Conservation (phyloP, 768 basidiomycete genomes). For the Russula abietina region DNA sequence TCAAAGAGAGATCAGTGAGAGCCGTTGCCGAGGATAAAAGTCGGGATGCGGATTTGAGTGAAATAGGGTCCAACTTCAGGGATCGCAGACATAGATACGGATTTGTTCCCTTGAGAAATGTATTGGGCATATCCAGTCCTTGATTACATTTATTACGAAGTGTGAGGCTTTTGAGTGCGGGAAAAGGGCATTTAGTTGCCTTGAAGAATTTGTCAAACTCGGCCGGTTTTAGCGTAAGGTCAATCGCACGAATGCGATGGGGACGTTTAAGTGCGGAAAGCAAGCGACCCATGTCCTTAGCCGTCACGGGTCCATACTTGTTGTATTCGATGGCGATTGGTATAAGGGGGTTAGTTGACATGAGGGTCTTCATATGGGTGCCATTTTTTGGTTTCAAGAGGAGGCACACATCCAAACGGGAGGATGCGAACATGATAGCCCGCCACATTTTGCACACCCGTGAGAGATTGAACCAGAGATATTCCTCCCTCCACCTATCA, state of each 20-base stretch:
- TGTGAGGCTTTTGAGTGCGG: constrained; percentile 3
- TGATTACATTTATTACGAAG: not conserved
- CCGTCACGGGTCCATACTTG: not conserved
- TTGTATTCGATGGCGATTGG: not conserved
- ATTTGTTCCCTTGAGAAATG: not conserved
- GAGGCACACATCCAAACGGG: not conserved
- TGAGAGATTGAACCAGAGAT: not conserved
- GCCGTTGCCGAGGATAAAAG: not conserved
- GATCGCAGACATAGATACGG: not conserved
- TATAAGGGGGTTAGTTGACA: not conserved
- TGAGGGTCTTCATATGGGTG: not conserved
- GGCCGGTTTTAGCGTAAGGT: not conserved
- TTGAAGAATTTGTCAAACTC: not conserved
- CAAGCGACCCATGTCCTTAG: not conserved
- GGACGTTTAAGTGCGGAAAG: not conserved
- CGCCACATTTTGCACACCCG: constrained; percentile 4
- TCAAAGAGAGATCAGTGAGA: not conserved
- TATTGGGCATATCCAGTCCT: accelerated
- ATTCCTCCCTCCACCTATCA: too few relatives aligned
- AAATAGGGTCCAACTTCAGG: not conserved
- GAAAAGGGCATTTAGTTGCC: not conserved
- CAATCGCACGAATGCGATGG: not conserved
- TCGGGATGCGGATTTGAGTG: not conserved
- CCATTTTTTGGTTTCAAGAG: not conserved
- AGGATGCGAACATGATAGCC: not conserved